Conservation (phyloP, 176 grass and related monocot genomes). For the Olyra latifolia region DNA sequence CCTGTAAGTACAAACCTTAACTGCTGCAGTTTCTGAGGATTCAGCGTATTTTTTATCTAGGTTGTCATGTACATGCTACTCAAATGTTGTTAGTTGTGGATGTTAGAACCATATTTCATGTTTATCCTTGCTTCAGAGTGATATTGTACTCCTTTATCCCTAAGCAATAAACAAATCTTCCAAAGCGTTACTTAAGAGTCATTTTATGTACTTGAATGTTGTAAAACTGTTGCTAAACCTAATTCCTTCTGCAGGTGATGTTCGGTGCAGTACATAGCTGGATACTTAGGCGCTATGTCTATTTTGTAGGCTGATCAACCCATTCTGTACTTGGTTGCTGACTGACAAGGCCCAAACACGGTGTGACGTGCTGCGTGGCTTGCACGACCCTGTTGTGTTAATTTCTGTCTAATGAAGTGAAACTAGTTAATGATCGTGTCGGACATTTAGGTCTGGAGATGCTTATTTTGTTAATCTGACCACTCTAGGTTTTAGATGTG, state of each 20-base stretch:
- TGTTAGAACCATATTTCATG: not conserved
- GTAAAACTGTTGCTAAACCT: conserved; percentile 8
- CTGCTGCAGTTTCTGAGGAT: not conserved
- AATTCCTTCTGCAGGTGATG: conserved; percentile 19
- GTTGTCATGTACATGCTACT: not conserved
- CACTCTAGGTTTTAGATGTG: conserved; percentile 2
- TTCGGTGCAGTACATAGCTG: conserved; percentile 55
- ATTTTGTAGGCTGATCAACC: conserved; percentile 59
- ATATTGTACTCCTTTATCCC: not conserved
- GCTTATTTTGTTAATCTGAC: conserved; percentile 41
- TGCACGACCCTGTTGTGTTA: conserved; percentile 26
- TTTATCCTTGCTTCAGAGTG: not conserved
- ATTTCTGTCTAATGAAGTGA: conserved; percentile 17
- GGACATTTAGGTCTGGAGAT: not conserved
- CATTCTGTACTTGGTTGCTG: conserved; percentile 40
- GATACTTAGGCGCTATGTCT: conserved; percentile 43
- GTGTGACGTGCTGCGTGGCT: conserved; percentile 22
- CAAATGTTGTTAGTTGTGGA: not conserved
- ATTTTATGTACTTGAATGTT: not conserved
- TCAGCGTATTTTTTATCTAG: not conserved
- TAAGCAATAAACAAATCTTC: not conserved
- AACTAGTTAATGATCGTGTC: conserved; percentile 24
- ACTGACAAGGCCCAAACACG: conserved; percentile 46
- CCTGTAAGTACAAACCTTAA: not conserved
- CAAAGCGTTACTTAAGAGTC: not conserved